These are phyloP conservation scores for Xylaria sp. DNA, from an alignment of 2,329 filamentous ascomycete genomes.

Conservation along the genomic window DNA sequence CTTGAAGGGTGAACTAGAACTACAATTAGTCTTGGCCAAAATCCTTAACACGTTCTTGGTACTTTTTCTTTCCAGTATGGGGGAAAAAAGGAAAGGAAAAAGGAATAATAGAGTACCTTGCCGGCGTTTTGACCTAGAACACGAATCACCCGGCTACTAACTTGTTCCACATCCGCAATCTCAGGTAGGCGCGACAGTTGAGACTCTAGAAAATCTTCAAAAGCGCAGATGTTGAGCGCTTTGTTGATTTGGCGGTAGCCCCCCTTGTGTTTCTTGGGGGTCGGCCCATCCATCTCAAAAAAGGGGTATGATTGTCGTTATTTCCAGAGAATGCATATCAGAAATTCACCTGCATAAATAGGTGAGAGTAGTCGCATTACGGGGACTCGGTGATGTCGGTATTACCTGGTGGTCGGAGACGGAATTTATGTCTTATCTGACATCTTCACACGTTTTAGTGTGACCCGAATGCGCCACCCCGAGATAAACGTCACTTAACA, in stretches of 20 bases:
- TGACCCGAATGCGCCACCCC: no score
- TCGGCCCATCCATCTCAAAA: neutral
- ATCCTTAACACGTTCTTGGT: neutral
- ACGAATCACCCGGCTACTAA: constrained; percentile 56
- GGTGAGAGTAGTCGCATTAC: no score
- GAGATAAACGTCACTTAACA: no score
- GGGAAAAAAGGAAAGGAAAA: no score
- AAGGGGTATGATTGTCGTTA: neutral
- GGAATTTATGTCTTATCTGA: no score
- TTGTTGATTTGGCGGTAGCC: constrained; percentile 62
- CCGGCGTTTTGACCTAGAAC: constrained; percentile 59
- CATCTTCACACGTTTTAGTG: no score
- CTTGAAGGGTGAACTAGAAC: constrained; percentile 63
- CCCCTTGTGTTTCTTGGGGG: constrained; percentile 37
- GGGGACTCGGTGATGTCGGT: no score
- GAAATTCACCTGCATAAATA: no score
- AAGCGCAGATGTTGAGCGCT: constrained; percentile 58
- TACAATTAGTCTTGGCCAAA: neutral
- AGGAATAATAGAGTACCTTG: constrained; percentile 43
- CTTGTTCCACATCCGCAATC: constrained; percentile 54
- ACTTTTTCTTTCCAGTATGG: neutral
- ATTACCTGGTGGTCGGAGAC: no score
- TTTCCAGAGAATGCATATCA: no score
- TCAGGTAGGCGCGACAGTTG: constrained; percentile 54
- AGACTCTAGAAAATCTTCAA: constrained; percentile 59